Evolutionary conservation across 2,329 filamentous ascomycete species (phyloP), one percentile per base, ranked within the genome.

Genomic region (Ascochyta rabiei): DNA sequence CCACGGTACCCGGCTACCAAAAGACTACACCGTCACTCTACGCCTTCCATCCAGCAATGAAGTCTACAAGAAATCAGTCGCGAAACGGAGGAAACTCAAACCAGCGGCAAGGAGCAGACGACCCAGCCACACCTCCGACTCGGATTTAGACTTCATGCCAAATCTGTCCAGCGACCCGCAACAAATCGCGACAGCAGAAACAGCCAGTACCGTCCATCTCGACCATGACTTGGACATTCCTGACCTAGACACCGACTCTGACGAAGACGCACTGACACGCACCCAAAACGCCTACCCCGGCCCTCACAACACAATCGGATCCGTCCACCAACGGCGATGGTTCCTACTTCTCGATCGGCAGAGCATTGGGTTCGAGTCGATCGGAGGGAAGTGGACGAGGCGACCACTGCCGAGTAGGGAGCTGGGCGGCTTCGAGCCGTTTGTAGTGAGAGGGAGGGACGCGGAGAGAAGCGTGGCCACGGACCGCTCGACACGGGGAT

Each of bases 391-490:
- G 23, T 64, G 59, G 63, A 18, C 45, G 5, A 40, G 45, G 6
- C 45, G 51, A 2, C 1, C 24, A 16, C 3, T 41, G 30, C 16
- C 45, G n/a, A 26, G 35, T 7, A 43, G 48, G 16, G 24, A 59
- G 19, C 64, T 69, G 15, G 65, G 66, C 4, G 76, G 75, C 0
- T 88, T 84, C 63, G 76, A 81, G 19, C 78, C 85, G 0, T 90
- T 90, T 59, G 80, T 84, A 54, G 85, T 90, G 1, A 75, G 77
- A 7, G 88, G 87, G 0, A 78, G 81, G 5, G 84, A 87, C 1
- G 62, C 77, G 33, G 88, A 90, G 73, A 78, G 81, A n/a, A 90
- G 87, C 66, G 76, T 89, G 2, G 79, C 90, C 3, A 90, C 87
- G 2, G 86, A 86, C 1, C 77, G 87, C 47, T 75, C 77, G 9